A percentile compares a stretch with the other conserved stretches of the same genome.
Conservation (phyloP, 306 rosid species). For the Quercus ilex region DNA sequence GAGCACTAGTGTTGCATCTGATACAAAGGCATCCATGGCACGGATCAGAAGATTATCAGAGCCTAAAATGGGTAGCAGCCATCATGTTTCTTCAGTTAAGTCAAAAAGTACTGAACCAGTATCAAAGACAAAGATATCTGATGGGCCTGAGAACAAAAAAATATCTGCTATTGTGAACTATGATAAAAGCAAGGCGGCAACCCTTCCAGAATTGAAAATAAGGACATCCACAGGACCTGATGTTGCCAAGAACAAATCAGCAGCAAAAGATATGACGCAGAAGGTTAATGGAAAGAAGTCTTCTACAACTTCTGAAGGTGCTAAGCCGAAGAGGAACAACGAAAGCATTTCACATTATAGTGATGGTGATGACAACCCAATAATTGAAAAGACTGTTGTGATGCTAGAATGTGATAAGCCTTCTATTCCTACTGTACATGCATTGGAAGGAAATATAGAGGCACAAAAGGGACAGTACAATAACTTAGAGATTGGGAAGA, state of each 20-base stretch:
- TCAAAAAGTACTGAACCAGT: slow-evolving; percentile 30
- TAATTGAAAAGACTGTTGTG: slow-evolving; percentile 79
- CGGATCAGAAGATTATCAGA: slow-evolving; percentile 89
- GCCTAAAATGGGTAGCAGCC: slow-evolving; percentile 60
- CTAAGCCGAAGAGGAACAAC: slow-evolving; percentile 36
- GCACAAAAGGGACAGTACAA: slow-evolving; percentile 21
- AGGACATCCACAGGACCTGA: slow-evolving; percentile 64
- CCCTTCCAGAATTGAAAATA: slow-evolving; percentile 90
- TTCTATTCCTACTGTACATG: slow-evolving; percentile 29
- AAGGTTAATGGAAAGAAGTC: slow-evolving; percentile 42
- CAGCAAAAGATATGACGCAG: slow-evolving; percentile 43
- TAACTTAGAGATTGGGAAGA: slow-evolving; percentile 31
- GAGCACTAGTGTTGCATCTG: slow-evolving; percentile 45
- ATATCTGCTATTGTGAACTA: slow-evolving; percentile 75
- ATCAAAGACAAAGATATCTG: slow-evolving; percentile 50
- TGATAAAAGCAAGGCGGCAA: slow-evolving; percentile 81
- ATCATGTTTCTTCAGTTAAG: slow-evolving; percentile 53
- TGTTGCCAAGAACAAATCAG: slow-evolving; percentile 37
- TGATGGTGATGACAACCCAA: slow-evolving; percentile 64
- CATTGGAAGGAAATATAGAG: slow-evolving; percentile 28
- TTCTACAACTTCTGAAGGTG: slow-evolving; percentile 41
- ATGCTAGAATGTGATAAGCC: slow-evolving; percentile 71
- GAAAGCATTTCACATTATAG: slow-evolving; percentile 35
- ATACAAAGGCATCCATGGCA: slow-evolving; percentile 71
- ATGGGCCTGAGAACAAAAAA: slow-evolving; percentile 67